Conservation (phyloP, 768 basidiomycete species). For the Boletus subparvulus region DNA sequence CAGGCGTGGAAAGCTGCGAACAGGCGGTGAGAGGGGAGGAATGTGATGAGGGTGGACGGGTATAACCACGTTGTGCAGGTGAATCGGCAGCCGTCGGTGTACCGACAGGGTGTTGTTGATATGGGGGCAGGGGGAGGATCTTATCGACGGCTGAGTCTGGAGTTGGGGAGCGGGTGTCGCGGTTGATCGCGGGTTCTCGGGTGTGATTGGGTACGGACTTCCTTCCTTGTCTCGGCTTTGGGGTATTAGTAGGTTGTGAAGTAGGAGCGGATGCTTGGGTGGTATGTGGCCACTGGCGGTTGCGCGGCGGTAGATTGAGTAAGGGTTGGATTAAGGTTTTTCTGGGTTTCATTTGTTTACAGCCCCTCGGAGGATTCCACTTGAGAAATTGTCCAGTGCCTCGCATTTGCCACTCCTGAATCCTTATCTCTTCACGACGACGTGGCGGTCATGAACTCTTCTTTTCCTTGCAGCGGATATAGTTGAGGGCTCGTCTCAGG, state of each 20-base stretch:
- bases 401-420: too few relatives aligned
- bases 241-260: constrained; percentile 29
- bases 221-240: constrained; percentile 28
- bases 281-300: constrained; percentile 34
- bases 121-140: constrained; percentile 31
- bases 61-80: constrained; percentile 28
- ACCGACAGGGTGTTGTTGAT: constrained; percentile 22
- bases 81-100: constrained; percentile 26
- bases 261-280: constrained; percentile 26
- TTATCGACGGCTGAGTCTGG: constrained; percentile 27
- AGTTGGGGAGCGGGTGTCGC: constrained; percentile 35
- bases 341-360: too few relatives aligned
- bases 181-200: constrained; percentile 31
- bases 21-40: constrained; percentile 30
- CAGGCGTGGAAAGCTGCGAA: constrained; percentile 27
- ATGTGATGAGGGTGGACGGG: constrained; percentile 32
- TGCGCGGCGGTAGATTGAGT: constrained; percentile 37
- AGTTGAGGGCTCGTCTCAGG: too few relatives aligned
- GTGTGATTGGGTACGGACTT: constrained; percentile 27
- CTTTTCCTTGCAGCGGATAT: too few relatives aligned
- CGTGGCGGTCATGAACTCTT: too few relatives aligned
- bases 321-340: too few relatives aligned
- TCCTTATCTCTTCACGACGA: too few relatives aligned
- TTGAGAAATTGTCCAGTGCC: too few relatives aligned
- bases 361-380: too few relatives aligned